A percentile compares a stretch with the other conserved stretches of the same genome.
Conservation (phyloP, 352 stramenopile genomes). For the Phytophthora melonis region DNA sequence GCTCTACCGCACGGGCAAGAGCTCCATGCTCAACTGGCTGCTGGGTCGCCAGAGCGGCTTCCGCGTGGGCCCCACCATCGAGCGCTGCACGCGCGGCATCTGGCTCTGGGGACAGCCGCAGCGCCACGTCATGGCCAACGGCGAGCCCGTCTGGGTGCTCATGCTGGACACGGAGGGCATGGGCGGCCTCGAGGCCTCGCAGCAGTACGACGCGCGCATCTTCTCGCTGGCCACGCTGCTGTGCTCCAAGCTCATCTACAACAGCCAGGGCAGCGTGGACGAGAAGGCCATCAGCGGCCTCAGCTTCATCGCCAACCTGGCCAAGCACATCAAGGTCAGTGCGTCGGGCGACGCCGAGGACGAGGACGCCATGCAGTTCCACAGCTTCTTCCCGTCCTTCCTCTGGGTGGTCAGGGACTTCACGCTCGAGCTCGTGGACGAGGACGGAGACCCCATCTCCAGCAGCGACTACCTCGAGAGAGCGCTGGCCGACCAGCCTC, state of each 20-base stretch:
- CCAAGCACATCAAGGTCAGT: slow-evolving; percentile 87
- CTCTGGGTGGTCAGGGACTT: slow-evolving; percentile 92
- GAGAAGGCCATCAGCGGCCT: slow-evolving; percentile 87
- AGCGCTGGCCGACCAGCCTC: slow-evolving; percentile 75
- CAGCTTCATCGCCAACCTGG: slow-evolving; percentile 89
- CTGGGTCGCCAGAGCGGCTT: slow-evolving; percentile 77
- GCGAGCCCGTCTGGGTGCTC: slow-evolving; percentile 79
- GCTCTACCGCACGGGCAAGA: slow-evolving; percentile 91
- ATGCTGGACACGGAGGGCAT: slow-evolving; percentile 91
- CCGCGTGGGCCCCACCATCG: slow-evolving; percentile 81
- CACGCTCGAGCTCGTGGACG: slow-evolving; percentile 85
- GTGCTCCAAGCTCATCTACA: slow-evolving; percentile 91
- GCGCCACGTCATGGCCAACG: slow-evolving; percentile 65
- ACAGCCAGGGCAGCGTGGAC: slow-evolving; percentile 87
- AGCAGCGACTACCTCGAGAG: slow-evolving; percentile 86
- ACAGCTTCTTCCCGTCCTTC: slow-evolving; percentile 91
- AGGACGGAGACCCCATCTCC: slow-evolving; percentile 84
- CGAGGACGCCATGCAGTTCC: slow-evolving; percentile 78
- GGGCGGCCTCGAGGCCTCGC: slow-evolving; percentile 82
- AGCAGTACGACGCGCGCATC: slow-evolving; percentile 90
- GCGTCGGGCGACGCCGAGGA: slow-evolving; percentile 49
- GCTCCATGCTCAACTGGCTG: slow-evolving; percentile 90
- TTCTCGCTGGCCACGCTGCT: slow-evolving; percentile 89
- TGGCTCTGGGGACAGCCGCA: slow-evolving; percentile 87
- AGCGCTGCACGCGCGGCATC: slow-evolving; percentile 88